These are phyloP conservation scores for Hypholoma sublateritium DNA, from an alignment of 768 basidiomycete species.

Conservation along the genomic window DNA sequence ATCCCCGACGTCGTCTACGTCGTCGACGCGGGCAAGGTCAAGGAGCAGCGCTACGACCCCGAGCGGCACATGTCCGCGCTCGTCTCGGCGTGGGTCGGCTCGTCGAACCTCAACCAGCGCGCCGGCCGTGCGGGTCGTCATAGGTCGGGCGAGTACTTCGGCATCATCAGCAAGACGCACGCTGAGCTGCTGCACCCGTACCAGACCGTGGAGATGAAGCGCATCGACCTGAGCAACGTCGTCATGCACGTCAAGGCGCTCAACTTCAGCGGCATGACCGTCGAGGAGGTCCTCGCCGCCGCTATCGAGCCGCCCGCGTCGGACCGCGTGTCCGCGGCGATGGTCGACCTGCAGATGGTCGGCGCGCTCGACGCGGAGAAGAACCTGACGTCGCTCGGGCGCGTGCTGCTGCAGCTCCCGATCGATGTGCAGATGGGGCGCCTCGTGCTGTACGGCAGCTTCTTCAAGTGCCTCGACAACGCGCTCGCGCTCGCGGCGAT, in stretches of 20 bases:
- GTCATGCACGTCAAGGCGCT: conserved; percentile 97
- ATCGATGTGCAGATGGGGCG: conserved; percentile 90
- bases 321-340: conserved; percentile 75
- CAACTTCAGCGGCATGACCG: conserved; percentile 81
- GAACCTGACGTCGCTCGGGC: conserved; percentile 83
- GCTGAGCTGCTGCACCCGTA: conserved; percentile 66
- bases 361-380: conserved; percentile 80
- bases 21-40: conserved; percentile 85
- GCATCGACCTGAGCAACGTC: conserved; percentile 84
- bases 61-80: conserved; percentile 85
- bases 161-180: conserved; percentile 68
- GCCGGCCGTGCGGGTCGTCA: conserved; percentile 93
- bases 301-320: conserved; percentile 88
- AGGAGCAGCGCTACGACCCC: conserved; percentile 89
- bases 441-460: conserved; percentile 84
- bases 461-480: conserved; percentile 90
- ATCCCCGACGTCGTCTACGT: conserved; percentile 96
- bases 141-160: conserved; percentile 88
- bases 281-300: conserved; percentile 82
- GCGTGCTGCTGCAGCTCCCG: conserved; percentile 85
- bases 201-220: conserved; percentile 94
- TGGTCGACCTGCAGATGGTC: conserved; percentile 77
- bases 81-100: conserved; percentile 88
- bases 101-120: conserved; percentile 87
- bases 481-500: conserved; percentile 91